phyloP scores from a whole-genome alignment of 768 basidiomycete genomes.

The Hypholoma sublateritium region DNA sequence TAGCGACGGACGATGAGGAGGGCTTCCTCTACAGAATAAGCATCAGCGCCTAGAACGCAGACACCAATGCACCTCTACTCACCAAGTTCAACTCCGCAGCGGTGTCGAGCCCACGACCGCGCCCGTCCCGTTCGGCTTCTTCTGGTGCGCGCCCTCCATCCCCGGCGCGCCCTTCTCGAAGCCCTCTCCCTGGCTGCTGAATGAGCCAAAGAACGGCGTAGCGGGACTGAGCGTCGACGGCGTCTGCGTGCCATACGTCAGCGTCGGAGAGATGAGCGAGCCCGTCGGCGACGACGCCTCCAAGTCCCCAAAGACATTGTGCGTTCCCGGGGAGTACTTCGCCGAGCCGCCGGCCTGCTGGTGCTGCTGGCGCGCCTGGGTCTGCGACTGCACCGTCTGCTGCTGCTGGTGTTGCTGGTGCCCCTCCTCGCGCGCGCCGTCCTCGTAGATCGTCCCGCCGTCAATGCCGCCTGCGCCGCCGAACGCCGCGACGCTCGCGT shows the following conservation, averaged over 20 bases:
- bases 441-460: slow-evolving; percentile 21
- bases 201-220: slow-evolving; percentile 70
- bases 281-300: slow-evolving; percentile 43
- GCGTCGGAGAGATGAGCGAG: slow-evolving; percentile 61
- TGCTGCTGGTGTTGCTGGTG: slow-evolving; percentile 13
- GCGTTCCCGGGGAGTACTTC: not conserved
- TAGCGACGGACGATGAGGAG: not conserved
- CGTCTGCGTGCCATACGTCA: slow-evolving; percentile 67
- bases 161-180: slow-evolving; percentile 23
- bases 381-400: not conserved
- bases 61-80: not conserved
- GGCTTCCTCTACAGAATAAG: not conserved
- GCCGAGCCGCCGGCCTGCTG: not conserved
- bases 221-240: slow-evolving; percentile 69
- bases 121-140: not conserved
- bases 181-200: slow-evolving; percentile 35
- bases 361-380: not conserved
- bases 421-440: slow-evolving; percentile 11
- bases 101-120: not conserved
- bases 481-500: slow-evolving; percentile 27
- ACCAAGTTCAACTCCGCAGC: not conserved
- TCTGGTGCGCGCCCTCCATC: slow-evolving; percentile 16
- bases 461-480: slow-evolving; percentile 18
- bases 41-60: not conserved
- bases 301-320: slow-evolving; percentile 17